These are phyloP conservation scores for Plasmodium berghei DNA, from an alignment of 169 alveolate genomes.

Conservation along the genomic window DNA sequence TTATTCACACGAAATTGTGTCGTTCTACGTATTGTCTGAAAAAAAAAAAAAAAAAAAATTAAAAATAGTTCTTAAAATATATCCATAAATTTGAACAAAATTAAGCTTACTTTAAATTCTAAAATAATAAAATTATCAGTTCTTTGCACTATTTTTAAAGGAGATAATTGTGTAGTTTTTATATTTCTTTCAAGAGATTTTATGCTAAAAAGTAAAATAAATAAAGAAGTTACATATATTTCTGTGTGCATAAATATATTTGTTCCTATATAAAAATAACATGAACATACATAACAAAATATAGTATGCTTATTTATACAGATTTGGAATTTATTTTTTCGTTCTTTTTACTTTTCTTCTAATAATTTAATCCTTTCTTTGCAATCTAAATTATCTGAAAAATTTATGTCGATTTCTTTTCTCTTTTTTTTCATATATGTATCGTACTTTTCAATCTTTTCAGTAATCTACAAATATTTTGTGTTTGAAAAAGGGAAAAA, in stretches of 20 bases:
- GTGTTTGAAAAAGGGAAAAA: background rate
- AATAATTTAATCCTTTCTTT: constrained; percentile 66
- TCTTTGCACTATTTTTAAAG: constrained; percentile 55
- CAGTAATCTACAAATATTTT: constrained; percentile 13
- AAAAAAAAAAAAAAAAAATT: constrained; percentile 2
- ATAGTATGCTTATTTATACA: background rate
- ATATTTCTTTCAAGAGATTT: constrained; percentile 55
- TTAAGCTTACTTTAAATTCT: constrained; percentile 39
- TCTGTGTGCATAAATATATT: constrained; percentile 5
- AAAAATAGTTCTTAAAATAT: background rate
- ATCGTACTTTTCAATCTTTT: constrained; percentile 66
- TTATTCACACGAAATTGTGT: constrained; percentile 45
- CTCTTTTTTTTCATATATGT: constrained; percentile 61
- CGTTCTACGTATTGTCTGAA: constrained; percentile 47
- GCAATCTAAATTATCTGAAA: constrained; percentile 53
- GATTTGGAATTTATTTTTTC: background rate
- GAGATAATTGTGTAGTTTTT: constrained; percentile 73
- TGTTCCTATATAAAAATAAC: background rate
- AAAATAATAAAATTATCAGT: constrained; percentile 45
- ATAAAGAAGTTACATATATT: background rate
- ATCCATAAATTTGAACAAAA: no score
- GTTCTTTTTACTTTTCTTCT: constrained; percentile 37
- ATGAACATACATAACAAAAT: background rate
- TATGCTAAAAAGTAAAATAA: constrained; percentile 41
- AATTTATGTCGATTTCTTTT: constrained; percentile 71